Base-by-base conservation (phyloP, 345 rosid genomes). In the Garcia nutans region DNA sequence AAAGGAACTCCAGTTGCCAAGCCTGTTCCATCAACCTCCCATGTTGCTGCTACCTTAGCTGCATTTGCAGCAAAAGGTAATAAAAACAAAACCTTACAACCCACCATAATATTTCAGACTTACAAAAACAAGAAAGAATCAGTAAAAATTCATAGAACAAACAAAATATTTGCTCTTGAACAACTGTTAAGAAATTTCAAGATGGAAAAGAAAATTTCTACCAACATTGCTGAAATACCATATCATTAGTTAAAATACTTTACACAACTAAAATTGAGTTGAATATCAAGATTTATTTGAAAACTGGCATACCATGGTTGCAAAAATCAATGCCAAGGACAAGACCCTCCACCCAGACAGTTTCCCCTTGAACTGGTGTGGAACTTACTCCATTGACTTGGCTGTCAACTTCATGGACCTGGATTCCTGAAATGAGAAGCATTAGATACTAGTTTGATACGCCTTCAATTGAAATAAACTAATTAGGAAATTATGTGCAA, bases 321-420 rank as follows among this genome's bases (percentile, higher is more conserved):
- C 97, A 93, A 83, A 93, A 92, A 87, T 95, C 99, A 84, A 95
- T 95, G 81, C 93, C 97, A 50, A 97, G 99, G 75, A 95, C 92
- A 85, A 95, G 96, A 79, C 99, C 97, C 86, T 95, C 97, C 54
- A 95, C 96, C 97, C 97, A 95, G 73, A 92, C 79, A 67, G 91
- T 89, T 74, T 91, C 97, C 78, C 76, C 83, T 50, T 84, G 78
- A 74, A n/a, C 63, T 17, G 88, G 74, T 41, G 78, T 71, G 20
- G 84, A 78, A 74, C 84, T 28, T 33, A 65, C 79, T 68, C 82
- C 87, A 77, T 59, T 73, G 65, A 77, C 82, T 76, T 78, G 75
- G 64, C 31, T 50, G 71, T 80, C 76, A 62, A 45, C 76, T 52
- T 13, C 78, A 23, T 70, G 78, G 64, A 47, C 66, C 61, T 78